These are phyloP conservation scores for Spergularia azorica DNA, from an alignment of 179 eudicot genomes.

Conservation along the genomic window DNA sequence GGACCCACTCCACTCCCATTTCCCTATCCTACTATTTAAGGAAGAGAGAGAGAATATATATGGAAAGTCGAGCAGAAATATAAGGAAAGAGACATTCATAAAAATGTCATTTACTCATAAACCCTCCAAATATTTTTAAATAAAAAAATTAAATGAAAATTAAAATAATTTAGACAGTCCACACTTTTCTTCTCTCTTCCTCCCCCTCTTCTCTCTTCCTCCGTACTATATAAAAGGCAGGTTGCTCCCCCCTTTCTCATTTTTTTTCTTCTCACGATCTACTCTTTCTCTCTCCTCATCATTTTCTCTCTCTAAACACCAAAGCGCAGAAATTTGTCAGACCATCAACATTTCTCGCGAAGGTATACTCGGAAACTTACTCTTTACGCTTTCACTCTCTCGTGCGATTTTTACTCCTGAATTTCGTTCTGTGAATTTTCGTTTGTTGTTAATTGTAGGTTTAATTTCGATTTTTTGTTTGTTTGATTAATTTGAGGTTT, in stretches of 20 bases:
- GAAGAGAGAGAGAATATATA: background rate
- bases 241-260: background rate
- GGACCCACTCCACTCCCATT: background rate
- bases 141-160: background rate
- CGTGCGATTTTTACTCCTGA: too few relatives aligned
- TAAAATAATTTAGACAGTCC: background rate
- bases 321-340: background rate
- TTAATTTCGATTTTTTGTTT: background rate
- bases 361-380: constrained; percentile 13
- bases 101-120: background rate
- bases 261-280: constrained; percentile 9
- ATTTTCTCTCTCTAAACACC: constrained; percentile 7
- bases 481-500: background rate
- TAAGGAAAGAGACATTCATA: too few relatives aligned
- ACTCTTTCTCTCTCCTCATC: background rate
- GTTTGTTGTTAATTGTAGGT: background rate
- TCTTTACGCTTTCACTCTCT: background rate
- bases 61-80: too few relatives aligned
- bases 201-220: background rate
- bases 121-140: too few relatives aligned
- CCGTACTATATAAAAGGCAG: background rate
- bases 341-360: background rate
- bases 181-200: background rate
- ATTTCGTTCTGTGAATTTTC: too few relatives aligned
- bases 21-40: background rate